Evolutionary conservation across 768 basidiomycete genomes (phyloP).

Genomic region (Amanita brunnescens): DNA sequence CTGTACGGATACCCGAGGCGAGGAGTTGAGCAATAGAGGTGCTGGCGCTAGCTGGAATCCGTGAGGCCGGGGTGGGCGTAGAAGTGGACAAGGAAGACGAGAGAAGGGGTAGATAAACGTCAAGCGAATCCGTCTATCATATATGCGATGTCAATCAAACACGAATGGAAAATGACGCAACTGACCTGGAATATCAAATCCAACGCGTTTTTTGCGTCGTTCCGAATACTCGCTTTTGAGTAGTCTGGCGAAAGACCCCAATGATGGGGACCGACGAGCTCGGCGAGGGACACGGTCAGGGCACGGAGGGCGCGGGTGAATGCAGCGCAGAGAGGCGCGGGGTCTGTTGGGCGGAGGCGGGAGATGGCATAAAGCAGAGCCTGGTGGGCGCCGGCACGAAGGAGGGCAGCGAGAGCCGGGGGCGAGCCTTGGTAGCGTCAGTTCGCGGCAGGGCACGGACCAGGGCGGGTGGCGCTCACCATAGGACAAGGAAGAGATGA

Average conservation of each 20-base stretch:
- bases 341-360: slow-evolving; percentile 29
- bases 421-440: slow-evolving; percentile 40
- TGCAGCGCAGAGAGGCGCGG: slow-evolving; percentile 39
- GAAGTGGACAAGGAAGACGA: too few species aligned
- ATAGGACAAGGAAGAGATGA: slow-evolving; percentile 66
- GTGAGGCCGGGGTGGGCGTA: too few species aligned
- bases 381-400: slow-evolving; percentile 47
- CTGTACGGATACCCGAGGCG: slow-evolving; percentile 39
- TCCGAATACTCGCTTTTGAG: slow-evolving; percentile 23
- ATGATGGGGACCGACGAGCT: slow-evolving; percentile 59
- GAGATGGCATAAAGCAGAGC: slow-evolving; percentile 58
- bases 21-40: slow-evolving; percentile 54
- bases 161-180: slow-evolving; percentile 10
- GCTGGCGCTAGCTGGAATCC: slow-evolving; percentile 18
- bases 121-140: slow-evolving; percentile 47
- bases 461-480: slow-evolving; percentile 26
- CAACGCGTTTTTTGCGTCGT: slow-evolving; percentile 48
- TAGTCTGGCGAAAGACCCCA: slow-evolving; percentile 51
- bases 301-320: slow-evolving; percentile 57
- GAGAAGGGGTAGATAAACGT: slow-evolving; percentile 60
- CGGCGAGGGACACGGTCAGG: slow-evolving; percentile 50
- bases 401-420: slow-evolving; percentile 46
- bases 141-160: background rate
- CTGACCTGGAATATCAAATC: slow-evolving; percentile 56
- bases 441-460: background rate